A percentile compares a stretch with the other conserved stretches of the same genome.
Conservation (phyloP, 768 basidiomycete genomes). For the Amanita pseudoporphyria region DNA sequence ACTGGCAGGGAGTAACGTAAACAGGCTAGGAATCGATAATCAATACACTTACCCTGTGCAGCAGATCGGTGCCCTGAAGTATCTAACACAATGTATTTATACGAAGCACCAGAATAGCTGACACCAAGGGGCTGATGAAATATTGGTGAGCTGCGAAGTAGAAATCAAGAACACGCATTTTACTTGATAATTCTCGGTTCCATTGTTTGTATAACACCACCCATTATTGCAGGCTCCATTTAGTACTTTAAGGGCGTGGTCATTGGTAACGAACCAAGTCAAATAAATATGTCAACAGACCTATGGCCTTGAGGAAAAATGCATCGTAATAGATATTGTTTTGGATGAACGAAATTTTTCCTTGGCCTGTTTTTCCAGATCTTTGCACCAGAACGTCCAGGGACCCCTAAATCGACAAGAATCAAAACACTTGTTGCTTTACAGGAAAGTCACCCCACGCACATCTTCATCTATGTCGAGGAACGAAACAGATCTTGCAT, state of each 20-base stretch:
- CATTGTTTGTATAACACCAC: slow-evolving; percentile 56
- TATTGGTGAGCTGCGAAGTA: slow-evolving; percentile 1
- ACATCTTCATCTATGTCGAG: slow-evolving; percentile 96
- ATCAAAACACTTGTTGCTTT: background rate
- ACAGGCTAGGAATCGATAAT: background rate
- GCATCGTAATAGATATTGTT: slow-evolving; percentile 99
- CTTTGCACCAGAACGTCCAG: slow-evolving; percentile 91
- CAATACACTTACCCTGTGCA: slow-evolving; percentile 57
- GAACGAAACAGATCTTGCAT: slow-evolving; percentile 72
- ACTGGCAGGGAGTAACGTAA: slow-evolving; percentile 34
- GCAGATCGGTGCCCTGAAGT: slow-evolving; percentile 82
- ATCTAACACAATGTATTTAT: slow-evolving; percentile 95
- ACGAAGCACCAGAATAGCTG: slow-evolving; percentile 89
- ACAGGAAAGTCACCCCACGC: slow-evolving; percentile 21
- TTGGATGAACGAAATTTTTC: slow-evolving; percentile 73
- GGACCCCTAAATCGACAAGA: slow-evolving; percentile 47
- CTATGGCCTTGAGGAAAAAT: slow-evolving; percentile 95
- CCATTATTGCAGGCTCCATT: slow-evolving; percentile 90
- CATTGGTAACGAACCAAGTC: background rate
- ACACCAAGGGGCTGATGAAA: slow-evolving; percentile 76
- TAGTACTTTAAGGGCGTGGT: slow-evolving; percentile 45
- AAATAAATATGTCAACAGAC: slow-evolving; percentile 32
- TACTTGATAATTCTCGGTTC: slow-evolving; percentile 65
- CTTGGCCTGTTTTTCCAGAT: slow-evolving; percentile 52
- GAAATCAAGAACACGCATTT: slow-evolving; percentile 15